Conservation (phyloP, 768 basidiomycete species). For the Lentinula boryana region DNA sequence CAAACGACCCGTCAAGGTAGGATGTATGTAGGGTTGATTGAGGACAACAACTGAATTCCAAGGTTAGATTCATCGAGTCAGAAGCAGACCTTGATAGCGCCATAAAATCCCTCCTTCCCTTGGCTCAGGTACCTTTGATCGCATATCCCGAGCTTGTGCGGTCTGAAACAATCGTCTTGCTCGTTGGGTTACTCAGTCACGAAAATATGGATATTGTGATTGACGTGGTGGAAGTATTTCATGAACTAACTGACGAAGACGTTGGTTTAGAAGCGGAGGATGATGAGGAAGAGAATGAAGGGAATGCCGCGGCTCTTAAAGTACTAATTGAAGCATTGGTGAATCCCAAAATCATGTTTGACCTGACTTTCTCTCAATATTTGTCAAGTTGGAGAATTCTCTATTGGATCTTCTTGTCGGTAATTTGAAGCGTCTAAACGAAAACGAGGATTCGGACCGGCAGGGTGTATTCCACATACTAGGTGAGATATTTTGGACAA, state of each 20-base stretch:
- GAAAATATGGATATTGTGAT: conserved; percentile 98
- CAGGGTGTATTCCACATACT: conserved; percentile 92
- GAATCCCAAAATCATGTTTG: conserved; percentile 21
- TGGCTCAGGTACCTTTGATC: conserved; percentile 76
- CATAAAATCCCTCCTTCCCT: conserved; percentile 80
- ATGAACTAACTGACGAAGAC: conserved; percentile 96
- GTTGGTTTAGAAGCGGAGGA: conserved; percentile 72
- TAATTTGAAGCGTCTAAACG: conserved; percentile 85
- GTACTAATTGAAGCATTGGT: conserved; percentile 74
- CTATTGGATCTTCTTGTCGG: conserved; percentile 86
- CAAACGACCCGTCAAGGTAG: conserved; percentile 87
- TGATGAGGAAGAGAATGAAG: conserved; percentile 52
- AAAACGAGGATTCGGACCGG: conserved; percentile 83
- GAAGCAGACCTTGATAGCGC: conserved; percentile 91
- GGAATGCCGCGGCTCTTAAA: conserved; percentile 60
- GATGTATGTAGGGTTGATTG: not conserved
- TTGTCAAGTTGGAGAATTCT: conserved; percentile 67
- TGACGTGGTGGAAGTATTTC: conserved; percentile 86
- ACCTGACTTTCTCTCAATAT: not conserved
- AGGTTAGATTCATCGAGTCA: conserved; percentile 90
- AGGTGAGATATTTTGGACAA: conserved; percentile 34
- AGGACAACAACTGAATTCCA: not conserved
- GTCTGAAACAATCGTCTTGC: conserved; percentile 59
- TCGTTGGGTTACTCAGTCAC: conserved; percentile 86
- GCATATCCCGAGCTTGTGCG: conserved; percentile 89